Evolutionary conservation across 169 alveolate species (phyloP).

Genomic region (Eimeria maxima): DNA sequence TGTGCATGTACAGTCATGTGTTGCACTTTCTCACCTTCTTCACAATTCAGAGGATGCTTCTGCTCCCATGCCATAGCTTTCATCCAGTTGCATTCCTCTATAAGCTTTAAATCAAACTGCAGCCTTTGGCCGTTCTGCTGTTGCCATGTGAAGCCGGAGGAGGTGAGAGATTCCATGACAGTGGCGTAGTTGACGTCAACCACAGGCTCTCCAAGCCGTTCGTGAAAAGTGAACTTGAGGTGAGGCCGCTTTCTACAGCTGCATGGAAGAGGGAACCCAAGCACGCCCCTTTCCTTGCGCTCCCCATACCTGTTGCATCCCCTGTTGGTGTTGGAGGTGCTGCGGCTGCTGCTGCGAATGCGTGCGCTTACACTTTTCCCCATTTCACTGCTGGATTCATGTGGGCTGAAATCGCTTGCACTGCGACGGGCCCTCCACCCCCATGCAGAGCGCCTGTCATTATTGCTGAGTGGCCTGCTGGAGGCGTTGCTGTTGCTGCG

Average conservation of each 20-base stretch:
- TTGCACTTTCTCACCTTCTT: conserved; percentile 33
- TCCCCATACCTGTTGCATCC: conserved; percentile 5
- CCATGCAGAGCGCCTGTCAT: conserved; percentile 23
- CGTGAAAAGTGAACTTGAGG: conserved; percentile 11
- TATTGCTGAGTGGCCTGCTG: conserved; percentile 3
- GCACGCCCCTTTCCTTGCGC: background rate
- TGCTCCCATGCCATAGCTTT: conserved; percentile 81
- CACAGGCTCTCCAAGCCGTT: conserved; percentile 51
- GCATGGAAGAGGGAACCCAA: conserved; percentile 31
- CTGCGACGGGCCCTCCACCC: conserved; percentile 57
- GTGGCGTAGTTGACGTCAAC: conserved; percentile 42
- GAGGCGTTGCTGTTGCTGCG: conserved; percentile 54
- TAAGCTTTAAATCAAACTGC: background rate
- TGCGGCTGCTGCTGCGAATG: conserved; percentile 54
- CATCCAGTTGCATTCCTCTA: conserved; percentile 75
- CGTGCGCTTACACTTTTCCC: background rate
- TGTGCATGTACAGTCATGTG: background rate
- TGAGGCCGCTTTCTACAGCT: conserved; percentile 41
- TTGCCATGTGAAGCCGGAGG: conserved; percentile 39
- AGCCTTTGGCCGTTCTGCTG: conserved; percentile 21
- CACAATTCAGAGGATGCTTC: conserved; percentile 18
- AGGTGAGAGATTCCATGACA: conserved; percentile 20
- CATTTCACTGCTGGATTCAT: background rate
- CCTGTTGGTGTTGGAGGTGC: conserved; percentile 10
- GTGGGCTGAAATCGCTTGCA: conserved; percentile 27